Evolutionary conservation across 2,329 filamentous ascomycete species (phyloP), one percentile per base, ranked within the genome.

Genomic region (Exophiala xenobiotica): DNA sequence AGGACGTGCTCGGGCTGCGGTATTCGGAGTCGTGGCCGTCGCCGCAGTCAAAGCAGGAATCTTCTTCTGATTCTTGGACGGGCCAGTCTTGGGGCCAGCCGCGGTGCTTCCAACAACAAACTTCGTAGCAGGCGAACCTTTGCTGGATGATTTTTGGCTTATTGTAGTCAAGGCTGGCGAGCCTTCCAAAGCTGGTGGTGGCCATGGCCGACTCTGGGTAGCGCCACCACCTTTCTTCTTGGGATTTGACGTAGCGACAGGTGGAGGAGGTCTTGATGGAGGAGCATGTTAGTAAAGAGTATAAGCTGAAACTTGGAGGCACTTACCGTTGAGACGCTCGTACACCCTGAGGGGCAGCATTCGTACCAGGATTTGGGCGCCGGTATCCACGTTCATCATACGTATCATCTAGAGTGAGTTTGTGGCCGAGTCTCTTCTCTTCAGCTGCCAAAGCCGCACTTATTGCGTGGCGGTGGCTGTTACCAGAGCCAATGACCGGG

Each of bases 401-500:
- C 6, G 48, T 54, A 16, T 57, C 51, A 14, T 49, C 42, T 7
- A 54, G 26, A 8, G 16, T 51, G 3, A 51, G 12, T n/a, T 20
- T 6, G 19, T 40, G 46, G 5, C 51, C 54, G 22, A 51, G 31
- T 16, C 20, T 22, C 9, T 6, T 9, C 9, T 38, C 46, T 22
- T 44, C 33, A n/a, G 49, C 51, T 33, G 22, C 54, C 29, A 47
- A 24, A 8, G 19, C 20, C 14, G 37, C 18, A 18, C n/a, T 22
- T 4, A 40, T 16, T 6, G 6, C 35, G 6, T 19, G 9, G 27
- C 56, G 53, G 43, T 56, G 65, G 24, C 51, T 49, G 18, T 60
- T 57, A 35, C 64, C 65, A 24, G 61, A 61, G 23, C 67, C 65
- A 38, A 62, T 61, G 6, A 26, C 20, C 26, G 20, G 20, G 19